Base-by-base conservation (phyloP, 352 stramenopile species). In the Phytophthora cryptogea region DNA sequence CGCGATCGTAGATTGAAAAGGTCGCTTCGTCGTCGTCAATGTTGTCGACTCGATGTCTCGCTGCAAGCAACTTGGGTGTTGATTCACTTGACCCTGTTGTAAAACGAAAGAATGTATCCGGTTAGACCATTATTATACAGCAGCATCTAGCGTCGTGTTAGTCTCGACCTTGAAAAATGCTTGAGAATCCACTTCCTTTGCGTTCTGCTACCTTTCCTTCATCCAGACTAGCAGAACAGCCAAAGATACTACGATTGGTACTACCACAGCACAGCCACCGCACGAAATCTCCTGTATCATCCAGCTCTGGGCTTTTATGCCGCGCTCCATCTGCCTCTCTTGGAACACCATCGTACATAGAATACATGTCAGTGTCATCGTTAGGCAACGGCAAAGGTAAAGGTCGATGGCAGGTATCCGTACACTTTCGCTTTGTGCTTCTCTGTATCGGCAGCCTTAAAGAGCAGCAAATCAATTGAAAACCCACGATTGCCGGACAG, bases 211-310 rank as follows among this genome's bases (percentile, higher is more conserved):
- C 5, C 7, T 4, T 54, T 20, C 33, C 55, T 43, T 59, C 55
- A 3, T 45, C 32, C 8, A 39, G 8, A 10, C 16, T 50, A 20
- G 73, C 61, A 2, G 71, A 74, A n/a, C 80, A 90, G 6, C 80
- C 80, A 28, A 77, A 87, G 6, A 90, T 66, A 30, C 54, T 86
- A 4, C 66, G 66, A 27, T 83, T 64, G 0, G 70, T 85, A 55
- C 70, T 82, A 9, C 78, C 80, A 20, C 80, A 90, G 51, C 80
- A 88, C 7, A 72, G 68, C 80, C 78, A 90, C 0, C 80, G 64
- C 3, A 88, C 66, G 55, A 90, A 90, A 14, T 77, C 74, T 1
- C 80, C 78, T 1, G 63, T 47, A 13, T 90, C 76, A 42, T 88
- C 79, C 1, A 90, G 52, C 44, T 88, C 78, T 0, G 78, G 78